Evolutionary conservation across 495 filamentous ascomycete species (phyloP), one percentile per base, ranked within the genome.

Genomic region (Penicillium subrubescens): DNA sequence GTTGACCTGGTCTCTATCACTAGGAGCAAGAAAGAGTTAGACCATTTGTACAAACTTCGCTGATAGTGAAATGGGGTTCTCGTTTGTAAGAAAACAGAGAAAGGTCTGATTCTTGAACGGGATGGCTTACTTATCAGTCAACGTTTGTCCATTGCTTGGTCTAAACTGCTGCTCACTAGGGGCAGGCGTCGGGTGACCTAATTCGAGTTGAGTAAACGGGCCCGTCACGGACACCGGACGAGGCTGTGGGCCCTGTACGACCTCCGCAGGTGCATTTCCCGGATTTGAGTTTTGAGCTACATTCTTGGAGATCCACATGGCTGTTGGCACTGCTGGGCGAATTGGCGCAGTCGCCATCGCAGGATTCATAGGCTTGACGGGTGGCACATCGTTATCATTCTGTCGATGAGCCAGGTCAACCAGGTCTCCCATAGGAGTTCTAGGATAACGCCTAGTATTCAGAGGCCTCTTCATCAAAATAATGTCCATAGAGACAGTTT

Each of bases 401-500:
- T 12, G 34, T 29, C 27, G 35, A 23, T 44, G 54, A 0, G 60
- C 67, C 21, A 70, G 57, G 25, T 70, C 67, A 33, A 73, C 72
- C 15, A 62, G 27, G 10, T 66, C 64, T 2, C 64, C 65, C 52
- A 71, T 61, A 0, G 62, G 62, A 0, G 65, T 60, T 55, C 65
- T 65, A 8, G 66, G 62, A 46, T 72, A 57, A 5, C 65, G 46
- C 2, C 57, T 60, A 14, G 46, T 63, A n/a, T 59, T 64, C 41
- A 64, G 31, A 2, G 71, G 68, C 44, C 71, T 74, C 46, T 71
- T 64, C 73, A 76, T 68, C 15, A 79, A 41, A n/a, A 81, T 73
- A n/a, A 79, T 67, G 29, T 78, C 67, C 72, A 79, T 73, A 1
- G 70, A 75, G n/a, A 71, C 57, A 8, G 73, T 77, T 34, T 77